These are phyloP conservation scores for Ananas comosus DNA, from an alignment of 176 grass and related monocot genomes.

Conservation along the genomic window DNA sequence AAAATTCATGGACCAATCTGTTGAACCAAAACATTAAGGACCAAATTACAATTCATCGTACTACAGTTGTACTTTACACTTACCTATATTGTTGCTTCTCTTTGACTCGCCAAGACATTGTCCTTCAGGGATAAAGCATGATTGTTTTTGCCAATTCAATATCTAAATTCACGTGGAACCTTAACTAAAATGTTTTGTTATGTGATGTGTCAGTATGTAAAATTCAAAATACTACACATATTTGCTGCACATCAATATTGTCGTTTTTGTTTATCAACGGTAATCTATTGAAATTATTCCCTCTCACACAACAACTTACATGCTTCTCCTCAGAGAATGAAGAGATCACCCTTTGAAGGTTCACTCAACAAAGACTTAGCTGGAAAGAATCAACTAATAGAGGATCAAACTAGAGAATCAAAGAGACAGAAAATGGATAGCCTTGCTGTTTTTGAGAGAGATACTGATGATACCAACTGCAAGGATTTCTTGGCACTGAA, in stretches of 20 bases:
- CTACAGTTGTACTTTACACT: not conserved
- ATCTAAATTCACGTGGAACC: not conserved
- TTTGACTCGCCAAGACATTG: not conserved
- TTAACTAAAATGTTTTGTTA: not conserved
- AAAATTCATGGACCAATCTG: no score
- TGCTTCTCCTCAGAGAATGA: conserved; percentile 35
- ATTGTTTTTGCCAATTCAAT: not conserved
- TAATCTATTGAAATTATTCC: no score
- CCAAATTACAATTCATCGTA: no score
- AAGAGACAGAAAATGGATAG: conserved; percentile 57
- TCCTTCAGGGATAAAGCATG: not conserved
- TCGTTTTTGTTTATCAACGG: no score
- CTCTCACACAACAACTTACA: not conserved
- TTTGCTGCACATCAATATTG: no score
- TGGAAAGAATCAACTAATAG: conserved; percentile 7
- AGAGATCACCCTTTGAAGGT: conserved; percentile 32
- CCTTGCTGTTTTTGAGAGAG: not conserved
- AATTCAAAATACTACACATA: no score
- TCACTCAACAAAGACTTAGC: conserved; percentile 22
- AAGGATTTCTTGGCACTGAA: conserved; percentile 1
- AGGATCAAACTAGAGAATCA: conserved; percentile 32
- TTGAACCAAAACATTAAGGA: no score
- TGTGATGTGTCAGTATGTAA: not conserved
- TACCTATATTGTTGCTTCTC: not conserved
- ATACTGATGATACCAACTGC: not conserved